Base-by-base conservation (phyloP, 441 rosid genomes). In the Pelargonium australe region DNA sequence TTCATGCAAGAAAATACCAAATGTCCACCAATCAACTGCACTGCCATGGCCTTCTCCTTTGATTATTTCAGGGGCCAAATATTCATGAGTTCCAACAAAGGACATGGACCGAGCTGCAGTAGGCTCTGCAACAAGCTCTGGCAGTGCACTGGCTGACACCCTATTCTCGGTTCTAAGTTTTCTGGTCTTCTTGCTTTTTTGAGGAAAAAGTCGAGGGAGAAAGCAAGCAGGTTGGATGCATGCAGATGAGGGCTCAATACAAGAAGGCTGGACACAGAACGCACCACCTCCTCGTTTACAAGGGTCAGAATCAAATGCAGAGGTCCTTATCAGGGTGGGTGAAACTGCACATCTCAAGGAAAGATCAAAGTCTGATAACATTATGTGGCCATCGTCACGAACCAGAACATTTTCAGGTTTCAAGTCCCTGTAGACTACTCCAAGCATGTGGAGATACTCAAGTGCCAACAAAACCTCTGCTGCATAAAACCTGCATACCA, bases 1-100 rank as follows among this genome's bases (percentile, higher is more conserved):
- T 74, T 94, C 98, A 2, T 94, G 93, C 71, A 91, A 73, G 76
- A 94, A 94, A 73, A 94, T 89, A 9, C 97, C 98, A 61, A 89
- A 90, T 1, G 98, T 92, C 98, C 98, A 90, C 96, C 98, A 92
- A 51, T 92, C 98, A 25, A 92, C 96, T 17, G 96, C 95, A 74
- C 98, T 90, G 61, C 96, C 98, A 43, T 92, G 98, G 23, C 98
- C 98, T 75, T 94, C 98, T 68, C 97, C 98, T 76, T 89, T 94
- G 73, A 93, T 91, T 93, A 91, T 79, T 28, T 28, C 31, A 28
- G 31, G 31, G 31, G 31, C 31, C 31, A 28, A 28, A 28, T 28
- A 28, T 28, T 93, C 98, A 12, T 94, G 98, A 63, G 98, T 94
- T 73, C 98, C 98, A 11, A 91, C 98, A 63, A 94, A 94, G 44